Base-by-base conservation (phyloP, 768 basidiomycete genomes). In the Auricularia heimuer region DNA sequence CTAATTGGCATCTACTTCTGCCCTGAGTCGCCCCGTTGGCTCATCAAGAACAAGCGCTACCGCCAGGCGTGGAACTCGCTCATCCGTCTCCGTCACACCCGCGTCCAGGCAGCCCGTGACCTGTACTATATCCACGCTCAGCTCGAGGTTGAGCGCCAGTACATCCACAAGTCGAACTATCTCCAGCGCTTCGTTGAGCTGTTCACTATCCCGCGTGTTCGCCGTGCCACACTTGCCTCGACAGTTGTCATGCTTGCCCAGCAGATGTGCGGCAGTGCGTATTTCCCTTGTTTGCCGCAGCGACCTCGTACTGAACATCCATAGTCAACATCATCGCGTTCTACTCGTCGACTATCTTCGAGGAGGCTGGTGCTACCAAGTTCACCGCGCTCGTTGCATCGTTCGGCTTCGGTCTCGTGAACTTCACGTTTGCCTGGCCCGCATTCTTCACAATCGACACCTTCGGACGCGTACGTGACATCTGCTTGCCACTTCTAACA, bases 351-450 rank as follows among this genome's bases (percentile, higher is more conserved):
- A 76, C 76, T 34, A 75, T 79, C 64, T 79, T 79, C 68, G 67
- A 66, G 14, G 68, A 76, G 42, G 75, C 73, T 3, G 75, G 76
- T 4, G 75, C 71, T 68, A 63, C 69, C 29, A 56, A 65, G 3
- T 14, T 60, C 16, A 14, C 11, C 29, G 69, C 72, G 1, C 66
- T 75, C 12, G 74, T 84, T 10, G 84, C 85, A 0, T 87, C 86
- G 0, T 80, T 82, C 71, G 89, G 88, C 2, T 90, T 85, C 67
- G 89, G 88, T 61, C 72, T 83, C 36, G 77, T 87, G 54, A 88
- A 88, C 68, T 88, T 81, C 78, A 14, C 85, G 3, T 86, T 87
- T 64, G 85, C 85, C 2, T 82, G 86, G 65, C 87, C 87, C 0
- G 87, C 86, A 10, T 79, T 88, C 36, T 85, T 82, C 65, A 79